Percentiles rank a stretch among this genome's conserved stretches.
Evolutionary conservation across 495 filamentous ascomycete species (phyloP).

Genomic region (Durotheca rogersii): DNA sequence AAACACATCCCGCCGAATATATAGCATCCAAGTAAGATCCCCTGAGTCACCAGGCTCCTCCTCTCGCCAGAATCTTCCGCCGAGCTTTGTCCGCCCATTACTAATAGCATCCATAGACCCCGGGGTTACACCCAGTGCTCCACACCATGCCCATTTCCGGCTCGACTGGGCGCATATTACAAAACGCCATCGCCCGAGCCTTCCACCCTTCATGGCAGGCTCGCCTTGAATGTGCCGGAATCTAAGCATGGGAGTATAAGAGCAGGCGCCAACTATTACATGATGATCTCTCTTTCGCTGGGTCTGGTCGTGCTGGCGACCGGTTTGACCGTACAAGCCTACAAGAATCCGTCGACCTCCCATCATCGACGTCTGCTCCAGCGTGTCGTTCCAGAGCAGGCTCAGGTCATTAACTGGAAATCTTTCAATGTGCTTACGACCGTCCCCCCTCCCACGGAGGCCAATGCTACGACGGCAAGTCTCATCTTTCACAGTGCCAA

Average conservation of each 20-base stretch:
- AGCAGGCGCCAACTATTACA: constrained; percentile 2
- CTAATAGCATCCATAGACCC: no score
- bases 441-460: constrained; percentile 32
- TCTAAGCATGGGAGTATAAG: no score
- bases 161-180: no score
- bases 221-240: not conserved
- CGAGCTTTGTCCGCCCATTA: no score
- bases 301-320: constrained; percentile 10
- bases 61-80: no score
- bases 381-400: constrained; percentile 40
- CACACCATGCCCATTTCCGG: no score
- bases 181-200: constrained; percentile 6
- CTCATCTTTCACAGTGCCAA: not conserved
- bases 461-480: constrained; percentile 33
- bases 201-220: not conserved
- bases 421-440: constrained; percentile 40
- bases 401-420: constrained; percentile 47
- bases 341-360: not conserved
- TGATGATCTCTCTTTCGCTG: constrained; percentile 16
- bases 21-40: no score
- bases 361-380: constrained; percentile 7
- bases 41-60: no score
- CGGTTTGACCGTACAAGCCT: constrained; percentile 10
- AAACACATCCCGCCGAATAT: no score
- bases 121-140: no score